These are phyloP conservation scores for Populus hybrid DNA, from an alignment of 441 rosid species.

Conservation along the genomic window DNA sequence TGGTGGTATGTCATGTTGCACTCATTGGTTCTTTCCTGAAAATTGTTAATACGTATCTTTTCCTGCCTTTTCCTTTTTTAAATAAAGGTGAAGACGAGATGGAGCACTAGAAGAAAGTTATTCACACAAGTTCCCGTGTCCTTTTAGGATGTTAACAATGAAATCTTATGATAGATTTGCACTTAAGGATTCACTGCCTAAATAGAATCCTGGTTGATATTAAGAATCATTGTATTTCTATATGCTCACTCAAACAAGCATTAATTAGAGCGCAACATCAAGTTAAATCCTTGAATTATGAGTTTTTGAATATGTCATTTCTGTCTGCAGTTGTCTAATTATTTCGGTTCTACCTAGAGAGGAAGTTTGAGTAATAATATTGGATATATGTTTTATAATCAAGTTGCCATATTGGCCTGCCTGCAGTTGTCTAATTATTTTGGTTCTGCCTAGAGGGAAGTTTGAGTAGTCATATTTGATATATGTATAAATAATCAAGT, in stretches of 20 bases:
- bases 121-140: constrained; percentile 18
- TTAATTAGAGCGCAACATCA: not conserved
- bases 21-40: constrained; percentile 24
- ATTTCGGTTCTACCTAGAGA: not conserved
- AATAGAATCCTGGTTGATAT: constrained; percentile 7
- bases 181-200: constrained; percentile 2
- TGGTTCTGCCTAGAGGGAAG: too few species aligned
- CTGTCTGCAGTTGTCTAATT: constrained; percentile 3
- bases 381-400: not conserved
- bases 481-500: not conserved
- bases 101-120: constrained; percentile 13
- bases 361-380: constrained; percentile 9
- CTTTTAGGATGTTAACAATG: constrained; percentile 19
- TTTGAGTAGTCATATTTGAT: not conserved
- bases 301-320: constrained; percentile 11
- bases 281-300: not conserved
- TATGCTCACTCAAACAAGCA: not conserved
- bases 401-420: not conserved
- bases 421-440: not conserved
- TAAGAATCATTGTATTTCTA: not conserved
- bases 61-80: not conserved
- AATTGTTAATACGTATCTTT: constrained; percentile 14
- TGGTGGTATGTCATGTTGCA: constrained; percentile 33
- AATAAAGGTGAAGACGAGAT: constrained; percentile 1
- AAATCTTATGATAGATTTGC: constrained; percentile 27